phyloP scores from a whole-genome alignment of 257 asterid genomes.

The Nyctanthes arbortristis region DNA sequence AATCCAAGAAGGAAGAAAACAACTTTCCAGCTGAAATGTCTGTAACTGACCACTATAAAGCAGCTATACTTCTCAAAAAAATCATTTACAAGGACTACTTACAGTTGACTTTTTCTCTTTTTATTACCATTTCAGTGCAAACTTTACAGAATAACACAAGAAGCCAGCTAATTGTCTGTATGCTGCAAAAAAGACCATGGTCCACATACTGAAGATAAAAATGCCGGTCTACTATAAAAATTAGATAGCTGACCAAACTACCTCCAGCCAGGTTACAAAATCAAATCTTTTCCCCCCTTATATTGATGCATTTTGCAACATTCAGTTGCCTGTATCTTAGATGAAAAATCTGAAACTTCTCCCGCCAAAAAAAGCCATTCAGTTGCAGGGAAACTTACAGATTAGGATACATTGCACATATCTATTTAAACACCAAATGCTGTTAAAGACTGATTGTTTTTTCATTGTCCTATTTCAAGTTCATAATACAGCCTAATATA shows the following conservation, averaged over 20 bases:
- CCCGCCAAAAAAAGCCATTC: constrained; percentile 1
- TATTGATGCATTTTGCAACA: constrained; percentile 11
- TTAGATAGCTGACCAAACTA: neutral
- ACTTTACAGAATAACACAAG: constrained; percentile 1
- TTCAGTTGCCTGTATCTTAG: constrained; percentile 9
- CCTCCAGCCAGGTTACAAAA: neutral
- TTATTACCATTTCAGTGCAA: neutral
- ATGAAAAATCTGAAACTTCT: neutral
- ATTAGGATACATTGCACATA: neutral
- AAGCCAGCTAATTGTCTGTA: constrained; percentile 5
- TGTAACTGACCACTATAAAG: neutral
- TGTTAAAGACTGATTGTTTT: neutral
- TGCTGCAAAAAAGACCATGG: neutral
- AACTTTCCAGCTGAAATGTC: neutral
- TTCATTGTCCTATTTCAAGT: neutral
- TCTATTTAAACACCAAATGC: constrained; percentile 5
- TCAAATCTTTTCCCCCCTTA: neutral
- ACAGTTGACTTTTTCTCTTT: constrained; percentile 6
- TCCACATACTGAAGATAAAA: neutral
- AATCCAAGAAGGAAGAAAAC: neutral
- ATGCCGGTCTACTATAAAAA: neutral
- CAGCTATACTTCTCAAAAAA: constrained; percentile 4
- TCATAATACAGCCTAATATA: neutral
- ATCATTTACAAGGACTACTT: neutral
- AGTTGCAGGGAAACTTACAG: neutral